phyloP scores from a whole-genome alignment of 257 asterid species.

The Jasminum sambac region DNA sequence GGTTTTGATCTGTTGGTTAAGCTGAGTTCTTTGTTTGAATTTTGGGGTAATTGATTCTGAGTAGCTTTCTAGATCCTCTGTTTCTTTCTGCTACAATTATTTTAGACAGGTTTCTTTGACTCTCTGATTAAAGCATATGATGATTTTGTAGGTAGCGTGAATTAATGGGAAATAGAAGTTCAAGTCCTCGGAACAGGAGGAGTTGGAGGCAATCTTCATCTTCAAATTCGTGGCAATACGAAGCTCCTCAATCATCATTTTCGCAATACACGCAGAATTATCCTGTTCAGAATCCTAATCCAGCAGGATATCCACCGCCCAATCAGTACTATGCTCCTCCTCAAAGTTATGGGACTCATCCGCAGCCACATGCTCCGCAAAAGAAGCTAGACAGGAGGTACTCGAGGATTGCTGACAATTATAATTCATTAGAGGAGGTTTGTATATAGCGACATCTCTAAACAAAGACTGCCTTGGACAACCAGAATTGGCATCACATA shows the following conservation, averaged over 20 bases:
- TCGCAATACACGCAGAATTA: slow-evolving; percentile 54
- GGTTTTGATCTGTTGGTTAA: slow-evolving; percentile 8
- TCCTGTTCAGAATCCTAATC: slow-evolving; percentile 41
- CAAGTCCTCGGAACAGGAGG: slow-evolving; percentile 49
- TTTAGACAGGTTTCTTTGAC: slow-evolving; percentile 33
- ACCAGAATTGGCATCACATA: neutral
- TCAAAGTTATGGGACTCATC: slow-evolving; percentile 40
- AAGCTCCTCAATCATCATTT: slow-evolving; percentile 41
- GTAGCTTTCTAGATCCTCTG: neutral
- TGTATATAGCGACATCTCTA: slow-evolving; percentile 4
- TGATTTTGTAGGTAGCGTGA: slow-evolving; percentile 29
- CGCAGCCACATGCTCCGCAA: slow-evolving; percentile 30
- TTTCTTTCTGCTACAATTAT: neutral
- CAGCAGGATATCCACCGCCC: slow-evolving; percentile 33
- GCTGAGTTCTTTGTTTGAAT: slow-evolving; percentile 3
- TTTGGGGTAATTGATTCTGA: slow-evolving; percentile 12
- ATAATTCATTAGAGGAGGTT: slow-evolving; percentile 86
- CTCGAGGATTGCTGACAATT: slow-evolving; percentile 88
- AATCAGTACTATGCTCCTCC: slow-evolving; percentile 25
- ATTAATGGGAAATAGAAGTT: slow-evolving; percentile 81
- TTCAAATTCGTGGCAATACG: slow-evolving; percentile 50
- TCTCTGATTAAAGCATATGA: slow-evolving; percentile 17
- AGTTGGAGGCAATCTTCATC: slow-evolving; percentile 60
- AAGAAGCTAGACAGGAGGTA: slow-evolving; percentile 75
- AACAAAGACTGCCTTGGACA: slow-evolving; percentile 18